phyloP scores from a whole-genome alignment of 768 basidiomycete species.

The Suillus hirtellus region DNA sequence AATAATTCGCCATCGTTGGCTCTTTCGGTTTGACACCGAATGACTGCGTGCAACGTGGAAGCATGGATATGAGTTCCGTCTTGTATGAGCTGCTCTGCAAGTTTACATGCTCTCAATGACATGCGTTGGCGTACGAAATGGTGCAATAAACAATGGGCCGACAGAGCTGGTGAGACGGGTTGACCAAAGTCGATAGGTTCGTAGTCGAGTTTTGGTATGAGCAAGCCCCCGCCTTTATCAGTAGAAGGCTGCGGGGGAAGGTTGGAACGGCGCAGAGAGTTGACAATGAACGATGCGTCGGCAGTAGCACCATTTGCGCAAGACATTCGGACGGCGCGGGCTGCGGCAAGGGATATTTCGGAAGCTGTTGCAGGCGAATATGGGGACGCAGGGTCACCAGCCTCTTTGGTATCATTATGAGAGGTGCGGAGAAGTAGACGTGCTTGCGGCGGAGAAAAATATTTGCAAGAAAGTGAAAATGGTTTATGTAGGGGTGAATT shows the following conservation, averaged over 20 bases:
- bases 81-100: constrained; percentile 53
- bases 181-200: constrained; percentile 48
- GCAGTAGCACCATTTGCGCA: constrained; percentile 42
- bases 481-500: constrained; percentile 7
- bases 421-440: constrained; percentile 9
- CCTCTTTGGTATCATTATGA: constrained; percentile 4
- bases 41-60: constrained; percentile 50
- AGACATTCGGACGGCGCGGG: constrained; percentile 52
- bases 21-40: constrained; percentile 23
- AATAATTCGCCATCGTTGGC: constrained; percentile 19
- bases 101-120: constrained; percentile 45
- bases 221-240: constrained; percentile 20
- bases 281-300: constrained; percentile 59
- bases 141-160: constrained; percentile 67
- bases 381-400: not conserved
- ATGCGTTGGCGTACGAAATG: constrained; percentile 56
- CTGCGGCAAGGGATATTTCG: constrained; percentile 36
- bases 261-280: constrained; percentile 51
- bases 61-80: constrained; percentile 51
- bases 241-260: constrained; percentile 7
- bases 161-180: constrained; percentile 56
- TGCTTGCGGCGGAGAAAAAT: constrained; percentile 10
- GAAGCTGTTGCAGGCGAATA: not conserved
- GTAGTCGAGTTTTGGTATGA: constrained; percentile 35
- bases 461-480: constrained; percentile 14